phyloP scores from a whole-genome alignment of 179 eudicot genomes.

The Beta macrorhiza region DNA sequence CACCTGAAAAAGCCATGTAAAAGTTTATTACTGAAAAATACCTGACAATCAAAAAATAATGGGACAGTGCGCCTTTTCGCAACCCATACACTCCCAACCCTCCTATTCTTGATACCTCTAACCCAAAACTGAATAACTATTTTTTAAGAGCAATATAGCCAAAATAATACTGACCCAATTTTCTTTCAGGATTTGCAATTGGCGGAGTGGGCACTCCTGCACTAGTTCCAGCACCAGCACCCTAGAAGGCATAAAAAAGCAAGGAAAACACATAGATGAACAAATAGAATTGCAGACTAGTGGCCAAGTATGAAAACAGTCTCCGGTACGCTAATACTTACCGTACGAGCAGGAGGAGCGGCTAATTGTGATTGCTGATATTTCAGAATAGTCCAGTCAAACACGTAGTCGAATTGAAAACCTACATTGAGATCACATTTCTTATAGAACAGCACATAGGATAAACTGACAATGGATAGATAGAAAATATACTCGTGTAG shows the following conservation, averaged over 20 bases:
- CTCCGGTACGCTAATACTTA: conserved; percentile 34
- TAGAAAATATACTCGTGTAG: neutral
- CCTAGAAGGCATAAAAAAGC: conserved; percentile 36
- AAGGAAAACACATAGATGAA: conserved; percentile 4
- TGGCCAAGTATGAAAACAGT: neutral
- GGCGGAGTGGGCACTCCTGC: conserved; percentile 62
- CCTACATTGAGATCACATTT: conserved; percentile 42
- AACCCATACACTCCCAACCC: neutral
- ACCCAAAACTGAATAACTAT: neutral
- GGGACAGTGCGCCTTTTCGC: neutral
- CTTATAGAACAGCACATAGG: neutral
- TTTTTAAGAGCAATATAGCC: neutral
- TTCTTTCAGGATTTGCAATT: conserved; percentile 55
- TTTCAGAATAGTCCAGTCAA: conserved; percentile 96
- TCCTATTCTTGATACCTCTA: neutral
- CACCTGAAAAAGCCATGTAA: conserved; percentile 40
- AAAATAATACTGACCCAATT: conserved; percentile 43
- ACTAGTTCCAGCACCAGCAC: conserved; percentile 66
- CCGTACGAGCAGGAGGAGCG: conserved; percentile 68
- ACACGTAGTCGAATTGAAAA: conserved; percentile 95
- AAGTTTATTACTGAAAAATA: neutral
- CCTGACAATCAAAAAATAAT: neutral
- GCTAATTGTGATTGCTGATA: conserved; percentile 90
- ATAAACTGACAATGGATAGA: neutral
- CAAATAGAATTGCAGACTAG: neutral